Base-by-base conservation (phyloP, 495 filamentous ascomycete genomes). In the Penicillium maclennaniae region DNA sequence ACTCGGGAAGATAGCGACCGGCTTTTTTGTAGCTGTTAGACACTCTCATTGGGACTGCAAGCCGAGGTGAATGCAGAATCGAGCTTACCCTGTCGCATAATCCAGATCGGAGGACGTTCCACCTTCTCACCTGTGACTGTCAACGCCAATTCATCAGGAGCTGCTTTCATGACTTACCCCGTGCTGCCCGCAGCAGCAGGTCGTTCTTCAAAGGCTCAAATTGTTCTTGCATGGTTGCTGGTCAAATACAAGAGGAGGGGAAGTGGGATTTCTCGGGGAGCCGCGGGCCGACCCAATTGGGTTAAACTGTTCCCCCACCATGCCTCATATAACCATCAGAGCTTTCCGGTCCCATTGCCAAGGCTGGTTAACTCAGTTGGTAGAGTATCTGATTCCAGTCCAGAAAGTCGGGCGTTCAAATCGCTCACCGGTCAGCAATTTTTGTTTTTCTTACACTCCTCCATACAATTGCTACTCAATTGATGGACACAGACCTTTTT, bases 1-100 rank as follows among this genome's bases (percentile, higher is more conserved):
- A 98, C 69, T 98, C 93, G 44, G 93, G 93, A 43, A 98, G 89
- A 69, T 98, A 97, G 63, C 93, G 87, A 53, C 93, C 93, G 65
- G 93, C 93, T 96, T 55, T 54, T 48, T 14, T 17, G 51, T 7
- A 7, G 38, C 5, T 4, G 28, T 58, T 37, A 60, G 44, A 59
- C 43, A 45, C 20, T 45, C 26, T 9, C 5, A 26, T 26, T 36
- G 15, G 45, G 37, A 34, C 17, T 23, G 21, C 17, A 25, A 31
- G n/a, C 12, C n/a, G 10, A 21, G 36, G 19, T n/a, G n/a, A 38
- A 47, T 7, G 17, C 12, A 43, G 21, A 23, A n/a, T 40, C 31
- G 38, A 46, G 43, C 66, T 60, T 76, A 92, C 91, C 91, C 83
- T 97, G 93, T 71, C 93, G 87, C 93, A 98, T 97, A 63, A 97